These are phyloP conservation scores for Suillus placidus DNA, from an alignment of 768 basidiomycete genomes.

Conservation along the genomic window DNA sequence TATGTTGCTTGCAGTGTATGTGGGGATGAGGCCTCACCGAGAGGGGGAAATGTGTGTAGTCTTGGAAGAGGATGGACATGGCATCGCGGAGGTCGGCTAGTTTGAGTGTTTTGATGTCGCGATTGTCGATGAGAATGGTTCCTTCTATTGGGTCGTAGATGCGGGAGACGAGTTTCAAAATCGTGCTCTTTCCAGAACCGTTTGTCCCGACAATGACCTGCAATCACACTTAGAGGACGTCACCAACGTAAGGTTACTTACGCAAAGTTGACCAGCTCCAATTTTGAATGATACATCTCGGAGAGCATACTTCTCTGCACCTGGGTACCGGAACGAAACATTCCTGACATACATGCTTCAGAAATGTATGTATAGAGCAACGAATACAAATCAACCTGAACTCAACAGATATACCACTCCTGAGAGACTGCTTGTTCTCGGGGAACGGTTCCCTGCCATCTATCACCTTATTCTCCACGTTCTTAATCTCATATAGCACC, in stretches of 20 bases:
- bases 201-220: too few species aligned
- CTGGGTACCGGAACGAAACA: slow-evolving; percentile 74
- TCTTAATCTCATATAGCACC: slow-evolving; percentile 61
- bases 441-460: slow-evolving; percentile 57
- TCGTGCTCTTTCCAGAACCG: too few species aligned
- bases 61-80: too few species aligned
- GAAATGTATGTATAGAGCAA: slow-evolving; percentile 14
- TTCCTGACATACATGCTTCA: slow-evolving; percentile 42
- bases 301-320: slow-evolving; percentile 52
- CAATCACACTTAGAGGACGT: too few species aligned
- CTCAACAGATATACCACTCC: slow-evolving; percentile 56
- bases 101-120: too few species aligned
- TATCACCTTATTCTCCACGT: slow-evolving; percentile 58
- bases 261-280: slow-evolving; percentile 70
- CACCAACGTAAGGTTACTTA: slow-evolving; percentile 35
- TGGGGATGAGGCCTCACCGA: slow-evolving; percentile 23
- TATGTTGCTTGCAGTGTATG: background rate
- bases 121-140: too few species aligned
- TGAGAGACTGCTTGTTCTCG: slow-evolving; percentile 46
- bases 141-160: too few species aligned
- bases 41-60: too few species aligned
- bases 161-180: too few species aligned
- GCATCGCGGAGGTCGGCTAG: too few species aligned
- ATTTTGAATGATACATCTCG: slow-evolving; percentile 70
- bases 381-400: slow-evolving; percentile 45